Evolutionary conservation across 192 early-diverging fungal species (phyloP).

Genomic region (Kickxella alabastrina): DNA sequence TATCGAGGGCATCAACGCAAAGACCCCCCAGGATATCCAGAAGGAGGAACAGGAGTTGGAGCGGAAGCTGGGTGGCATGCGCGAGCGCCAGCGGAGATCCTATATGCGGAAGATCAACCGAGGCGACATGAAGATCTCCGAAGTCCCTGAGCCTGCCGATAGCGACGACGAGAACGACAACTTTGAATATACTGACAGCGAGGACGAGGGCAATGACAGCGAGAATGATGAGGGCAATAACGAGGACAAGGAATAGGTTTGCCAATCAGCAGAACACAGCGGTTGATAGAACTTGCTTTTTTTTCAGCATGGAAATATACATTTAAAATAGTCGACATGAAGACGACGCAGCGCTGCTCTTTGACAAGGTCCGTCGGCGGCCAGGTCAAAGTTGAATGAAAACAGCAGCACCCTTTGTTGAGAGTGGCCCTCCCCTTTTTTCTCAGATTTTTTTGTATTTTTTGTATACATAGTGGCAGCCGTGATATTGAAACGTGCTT

Average conservation of each 20-base stretch:
- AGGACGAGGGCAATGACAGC: conserved; percentile 54
- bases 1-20: conserved; percentile 53
- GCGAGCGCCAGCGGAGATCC: conserved; percentile 77
- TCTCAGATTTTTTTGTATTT: too few species aligned
- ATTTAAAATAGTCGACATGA: too few species aligned
- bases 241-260: conserved; percentile 39
- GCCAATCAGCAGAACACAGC: too few species aligned
- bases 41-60: conserved; percentile 75
- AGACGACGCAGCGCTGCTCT: too few species aligned
- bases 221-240: conserved; percentile 36
- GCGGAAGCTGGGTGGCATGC: conserved; percentile 63
- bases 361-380: too few species aligned
- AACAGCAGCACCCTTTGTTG: too few species aligned
- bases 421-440: too few species aligned
- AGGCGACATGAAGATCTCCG: conserved; percentile 59
- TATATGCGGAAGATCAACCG: conserved; percentile 77
- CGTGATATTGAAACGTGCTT: too few species aligned
- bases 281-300: too few species aligned
- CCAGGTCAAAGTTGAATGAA: too few species aligned
- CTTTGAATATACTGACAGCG: conserved; percentile 51
- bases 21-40: conserved; percentile 61
- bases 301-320: too few species aligned
- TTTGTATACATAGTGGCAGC: too few species aligned
- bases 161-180: conserved; percentile 52
- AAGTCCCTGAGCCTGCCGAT: conserved; percentile 25